Evolutionary conservation across 371 early-diverging fungal genomes (phyloP), one percentile per base, ranked within the genome.

Genomic region (Mortierella sp.): DNA sequence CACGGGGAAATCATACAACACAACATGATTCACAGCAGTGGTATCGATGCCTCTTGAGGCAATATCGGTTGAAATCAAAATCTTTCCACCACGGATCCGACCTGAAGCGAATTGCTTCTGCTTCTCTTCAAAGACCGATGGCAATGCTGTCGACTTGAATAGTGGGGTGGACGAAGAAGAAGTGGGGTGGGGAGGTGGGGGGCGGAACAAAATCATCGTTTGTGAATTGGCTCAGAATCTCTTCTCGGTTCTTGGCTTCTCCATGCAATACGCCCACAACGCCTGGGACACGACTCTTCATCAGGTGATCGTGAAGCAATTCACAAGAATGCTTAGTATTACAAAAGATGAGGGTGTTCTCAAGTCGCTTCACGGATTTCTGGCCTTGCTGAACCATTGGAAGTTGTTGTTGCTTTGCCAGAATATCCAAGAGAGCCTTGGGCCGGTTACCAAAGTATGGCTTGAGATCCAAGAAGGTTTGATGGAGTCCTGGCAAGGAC

Each of bases 31-130:
- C 21, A 98, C 97, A 61, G 88, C 87, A 9, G 90, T 89, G n/a
- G 95, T 94, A 74, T 99, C 98, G 48, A 99, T 83, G 0, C 99
- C 99, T 52, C 99, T 86, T 4, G 97, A 95, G 1, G 95, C 97
- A 72, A 98, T 89, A 72, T 99, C 99, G 1, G 99, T 99, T 73
- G 97, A 96, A 60, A 98, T 92, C 66, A 96, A 77, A 18, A 91
- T 83, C 74, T 89, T 86, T 21, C 82, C 80, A 5, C 66, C 70
- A n/a, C 55, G 56, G 9, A 26, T 19, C 55, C 6, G 68, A 16
- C 12, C 73, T 9, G 57, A 55, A 14, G 44, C 68, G 5, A 62
- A 48, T 6, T 74, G 66, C 62, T 72, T 57, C 19, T 26, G 21
- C 25, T 44, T 48, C 47, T 47, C 57, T 45, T 18, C 26, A n/a